phyloP scores from a whole-genome alignment of 208 protist species.

The Wallacemonas rigidus region DNA sequence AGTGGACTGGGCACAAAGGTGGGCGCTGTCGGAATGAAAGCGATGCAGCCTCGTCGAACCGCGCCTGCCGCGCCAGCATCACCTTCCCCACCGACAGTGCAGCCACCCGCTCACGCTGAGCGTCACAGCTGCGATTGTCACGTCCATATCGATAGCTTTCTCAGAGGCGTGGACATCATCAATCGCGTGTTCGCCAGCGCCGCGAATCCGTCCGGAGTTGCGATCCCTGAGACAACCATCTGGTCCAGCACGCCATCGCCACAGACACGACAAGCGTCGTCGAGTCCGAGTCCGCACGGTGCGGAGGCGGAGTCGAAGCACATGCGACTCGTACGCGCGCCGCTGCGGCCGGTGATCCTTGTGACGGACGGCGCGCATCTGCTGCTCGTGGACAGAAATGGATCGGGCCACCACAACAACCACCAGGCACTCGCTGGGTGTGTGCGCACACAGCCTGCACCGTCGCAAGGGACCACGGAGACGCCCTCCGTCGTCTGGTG shows the following conservation, averaged over 20 bases:
- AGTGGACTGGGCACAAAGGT: background rate
- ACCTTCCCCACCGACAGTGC: background rate
- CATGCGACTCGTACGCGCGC: background rate
- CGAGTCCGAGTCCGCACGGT: background rate
- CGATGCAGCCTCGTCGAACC: background rate
- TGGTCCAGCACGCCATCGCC: constrained; percentile 17
- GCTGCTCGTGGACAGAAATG: constrained; percentile 36
- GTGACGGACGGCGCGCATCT: constrained; percentile 31
- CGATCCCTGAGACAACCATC: constrained; percentile 6
- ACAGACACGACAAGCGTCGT: background rate
- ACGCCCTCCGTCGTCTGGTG: constrained; percentile 17
- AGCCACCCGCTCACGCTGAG: no score
- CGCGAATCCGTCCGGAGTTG: background rate
- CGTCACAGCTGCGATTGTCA: background rate
- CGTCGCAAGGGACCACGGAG: background rate
- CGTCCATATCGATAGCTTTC: constrained; percentile 15
- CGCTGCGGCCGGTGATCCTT: constrained; percentile 23
- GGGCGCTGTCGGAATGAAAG: background rate
- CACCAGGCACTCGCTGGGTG: constrained; percentile 22
- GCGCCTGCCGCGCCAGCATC: background rate
- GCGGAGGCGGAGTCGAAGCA: background rate
- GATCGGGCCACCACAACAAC: constrained; percentile 45
- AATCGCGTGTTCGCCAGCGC: constrained; percentile 25
- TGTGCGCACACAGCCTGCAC: background rate
- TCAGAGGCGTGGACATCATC: constrained; percentile 25